phyloP scores from a whole-genome alignment of 768 basidiomycete genomes.

The Pleurotus eryngii region DNA sequence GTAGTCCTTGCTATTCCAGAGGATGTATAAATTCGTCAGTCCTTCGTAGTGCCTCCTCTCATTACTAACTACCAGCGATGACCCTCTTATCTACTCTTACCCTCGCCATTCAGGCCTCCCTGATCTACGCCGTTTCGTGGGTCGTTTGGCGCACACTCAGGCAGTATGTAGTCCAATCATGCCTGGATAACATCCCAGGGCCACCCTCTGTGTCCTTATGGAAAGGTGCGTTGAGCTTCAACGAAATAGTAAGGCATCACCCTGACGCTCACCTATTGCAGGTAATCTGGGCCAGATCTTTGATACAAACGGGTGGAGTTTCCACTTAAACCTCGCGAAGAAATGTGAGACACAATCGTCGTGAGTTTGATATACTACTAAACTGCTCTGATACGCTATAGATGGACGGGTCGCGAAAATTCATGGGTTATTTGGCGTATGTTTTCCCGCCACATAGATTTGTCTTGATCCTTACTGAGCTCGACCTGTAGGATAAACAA shows the following conservation, averaged over 20 bases:
- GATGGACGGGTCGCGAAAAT: slow-evolving; percentile 31
- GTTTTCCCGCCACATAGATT: slow-evolving; percentile 1
- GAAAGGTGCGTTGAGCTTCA: slow-evolving; percentile 20
- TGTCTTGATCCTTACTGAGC: not conserved
- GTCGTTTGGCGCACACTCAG: slow-evolving; percentile 11
- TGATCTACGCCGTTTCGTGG: slow-evolving; percentile 10
- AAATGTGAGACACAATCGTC: slow-evolving; percentile 22
- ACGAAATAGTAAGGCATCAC: too few species aligned
- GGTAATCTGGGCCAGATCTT: slow-evolving; percentile 33
- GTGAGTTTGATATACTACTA: too few species aligned
- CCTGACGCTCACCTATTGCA: slow-evolving; percentile 9
- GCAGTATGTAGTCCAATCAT: slow-evolving; percentile 15
- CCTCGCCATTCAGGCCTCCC: not conserved
- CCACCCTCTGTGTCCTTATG: slow-evolving; percentile 25
- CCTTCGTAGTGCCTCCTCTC: too few species aligned
- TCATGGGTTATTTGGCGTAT: slow-evolving; percentile 32
- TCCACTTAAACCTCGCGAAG: slow-evolving; percentile 28
- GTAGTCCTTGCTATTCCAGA: not conserved
- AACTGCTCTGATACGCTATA: slow-evolving; percentile 5
- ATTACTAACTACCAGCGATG: not conserved
- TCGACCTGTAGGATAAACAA: slow-evolving; percentile 24
- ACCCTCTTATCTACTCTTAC: not conserved
- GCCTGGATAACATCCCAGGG: slow-evolving; percentile 33
- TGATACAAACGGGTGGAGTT: slow-evolving; percentile 31
- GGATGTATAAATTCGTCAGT: too few species aligned